Base-by-base conservation (phyloP, 257 asterid species). In the Henckelia pumila region DNA sequence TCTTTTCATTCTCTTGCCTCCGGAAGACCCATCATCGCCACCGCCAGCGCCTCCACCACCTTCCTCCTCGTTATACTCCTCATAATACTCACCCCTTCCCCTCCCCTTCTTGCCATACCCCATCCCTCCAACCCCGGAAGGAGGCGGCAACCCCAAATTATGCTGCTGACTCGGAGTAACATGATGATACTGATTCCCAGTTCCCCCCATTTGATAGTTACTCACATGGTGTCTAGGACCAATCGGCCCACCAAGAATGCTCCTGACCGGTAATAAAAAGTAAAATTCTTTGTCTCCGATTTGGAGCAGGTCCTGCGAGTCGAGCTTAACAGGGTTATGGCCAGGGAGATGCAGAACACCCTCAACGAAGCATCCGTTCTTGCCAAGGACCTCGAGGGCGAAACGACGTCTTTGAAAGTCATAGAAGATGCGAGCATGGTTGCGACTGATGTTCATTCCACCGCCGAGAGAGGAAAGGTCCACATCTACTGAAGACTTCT, bases 391-490 rank as follows among this genome's bases (percentile, higher is more conserved):
- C 75, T 90, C 99, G 28, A 93, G 91, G 30, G 99, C 99, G 63
- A 93, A 93, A 37, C 99, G 96, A 23, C 99, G 97, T 1, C 99
- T 95, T 21, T 93, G 96, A 80, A 93, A 93, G 77, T 93, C 99
- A 81, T 93, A 90, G 82, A 88, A 93, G 70, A 93, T 90, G 69
- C 99, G 97, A 28, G 99, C 99, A 78, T 93, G 99, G 85, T 90
- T 95, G 73, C 97, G 97, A 72, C 96, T 88, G 81, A 93, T 90
- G 91, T 90, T 93, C 97, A 93, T 93, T n/a, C 97, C 97, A 6
- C 99, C 99, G 73, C 97, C 99, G 55, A 93, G 93, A 55, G 97
- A 88, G 22, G 99, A 90, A 75, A 90, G 95, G 73, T 90, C 97
- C 63, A 93, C 97, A 66, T 93, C 97, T 30, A 93, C 99, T 1